Percentiles rank a stretch among this genome's conserved stretches.
Evolutionary conservation across 106 monocot genomes (phyloP).

Genomic region (Dendrobium chrysotoxum): DNA sequence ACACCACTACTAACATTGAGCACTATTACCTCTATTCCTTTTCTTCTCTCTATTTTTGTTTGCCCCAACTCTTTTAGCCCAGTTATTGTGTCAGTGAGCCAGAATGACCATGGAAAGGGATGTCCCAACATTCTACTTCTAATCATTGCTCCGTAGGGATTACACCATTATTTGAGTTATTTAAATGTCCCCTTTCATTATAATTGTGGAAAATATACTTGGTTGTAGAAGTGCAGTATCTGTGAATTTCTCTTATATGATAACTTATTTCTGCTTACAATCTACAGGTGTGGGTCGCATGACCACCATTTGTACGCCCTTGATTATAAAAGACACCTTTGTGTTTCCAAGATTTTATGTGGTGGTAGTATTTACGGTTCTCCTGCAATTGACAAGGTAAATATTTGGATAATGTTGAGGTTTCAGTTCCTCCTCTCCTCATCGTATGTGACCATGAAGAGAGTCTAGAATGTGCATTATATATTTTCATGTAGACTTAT

Average conservation of each 20-base stretch:
- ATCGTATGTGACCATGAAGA: not conserved
- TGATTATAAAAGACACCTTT: slow-evolving; percentile 49
- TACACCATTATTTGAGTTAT: not conserved
- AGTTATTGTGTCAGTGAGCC: not conserved
- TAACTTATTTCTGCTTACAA: not conserved
- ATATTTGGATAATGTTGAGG: not conserved
- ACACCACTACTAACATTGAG: not conserved
- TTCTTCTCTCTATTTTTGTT: not conserved
- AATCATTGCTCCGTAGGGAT: not conserved
- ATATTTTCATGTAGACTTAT: not conserved
- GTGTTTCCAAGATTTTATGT: slow-evolving; percentile 61
- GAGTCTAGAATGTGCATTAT: not conserved
- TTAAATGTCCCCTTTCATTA: not conserved
- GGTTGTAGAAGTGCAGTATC: not conserved
- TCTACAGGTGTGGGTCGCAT: slow-evolving; percentile 87
- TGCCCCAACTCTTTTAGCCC: not conserved
- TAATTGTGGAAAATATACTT: not conserved
- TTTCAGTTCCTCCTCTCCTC: not conserved
- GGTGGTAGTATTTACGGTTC: slow-evolving; percentile 91
- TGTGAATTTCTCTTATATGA: not conserved
- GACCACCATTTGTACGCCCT: slow-evolving; percentile 80
- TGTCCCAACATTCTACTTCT: not conserved
- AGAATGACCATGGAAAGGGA: not conserved
- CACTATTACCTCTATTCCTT: not conserved
- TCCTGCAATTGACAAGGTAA: slow-evolving; percentile 69